Evolutionary conservation across 371 early-diverging fungal genomes (phyloP).

Genomic region (Rhizopus arrhizus): DNA sequence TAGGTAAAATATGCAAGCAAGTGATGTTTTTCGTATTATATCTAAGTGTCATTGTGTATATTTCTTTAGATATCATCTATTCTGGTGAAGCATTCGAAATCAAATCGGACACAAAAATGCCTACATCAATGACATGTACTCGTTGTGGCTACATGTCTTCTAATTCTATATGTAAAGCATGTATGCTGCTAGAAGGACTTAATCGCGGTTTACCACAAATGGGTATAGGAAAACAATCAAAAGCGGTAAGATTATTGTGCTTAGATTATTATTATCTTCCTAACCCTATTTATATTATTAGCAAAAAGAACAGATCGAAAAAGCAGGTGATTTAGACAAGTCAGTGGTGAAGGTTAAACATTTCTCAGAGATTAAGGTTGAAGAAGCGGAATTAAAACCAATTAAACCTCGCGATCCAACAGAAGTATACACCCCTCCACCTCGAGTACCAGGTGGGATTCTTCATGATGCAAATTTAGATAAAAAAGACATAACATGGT

Average conservation of each 20-base stretch:
- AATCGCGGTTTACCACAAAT: slow-evolving; percentile 85
- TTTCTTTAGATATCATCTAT: slow-evolving; percentile 81
- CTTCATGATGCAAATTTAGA: slow-evolving; percentile 24
- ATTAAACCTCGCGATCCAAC: slow-evolving; percentile 44
- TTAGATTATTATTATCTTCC: too few relatives aligned
- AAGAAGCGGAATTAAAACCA: slow-evolving; percentile 30
- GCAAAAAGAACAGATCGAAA: slow-evolving; percentile 31
- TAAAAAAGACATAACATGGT: slow-evolving; percentile 48
- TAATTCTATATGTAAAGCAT: slow-evolving; percentile 92
- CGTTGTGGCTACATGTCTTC: slow-evolving; percentile 96
- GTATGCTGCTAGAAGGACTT: slow-evolving; percentile 90
- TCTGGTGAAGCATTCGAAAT: slow-evolving; percentile 90
- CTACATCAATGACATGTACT: slow-evolving; percentile 72
- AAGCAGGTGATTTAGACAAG: slow-evolving; percentile 12
- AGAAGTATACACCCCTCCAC: slow-evolving; percentile 47
- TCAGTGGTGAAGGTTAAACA: slow-evolving; percentile 31
- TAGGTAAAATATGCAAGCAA: slow-evolving; percentile 55
- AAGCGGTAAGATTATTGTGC: slow-evolving; percentile 32
- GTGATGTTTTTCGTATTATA: background rate
- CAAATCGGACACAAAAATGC: slow-evolving; percentile 69
- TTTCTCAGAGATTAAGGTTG: slow-evolving; percentile 49
- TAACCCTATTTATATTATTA: slow-evolving; percentile 1
- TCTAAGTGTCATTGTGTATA: background rate
- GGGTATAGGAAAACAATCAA: slow-evolving; percentile 54
- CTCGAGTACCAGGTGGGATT: slow-evolving; percentile 43